Base-by-base conservation (phyloP, 2,329 filamentous ascomycete genomes). In the Epichloe elymi region DNA sequence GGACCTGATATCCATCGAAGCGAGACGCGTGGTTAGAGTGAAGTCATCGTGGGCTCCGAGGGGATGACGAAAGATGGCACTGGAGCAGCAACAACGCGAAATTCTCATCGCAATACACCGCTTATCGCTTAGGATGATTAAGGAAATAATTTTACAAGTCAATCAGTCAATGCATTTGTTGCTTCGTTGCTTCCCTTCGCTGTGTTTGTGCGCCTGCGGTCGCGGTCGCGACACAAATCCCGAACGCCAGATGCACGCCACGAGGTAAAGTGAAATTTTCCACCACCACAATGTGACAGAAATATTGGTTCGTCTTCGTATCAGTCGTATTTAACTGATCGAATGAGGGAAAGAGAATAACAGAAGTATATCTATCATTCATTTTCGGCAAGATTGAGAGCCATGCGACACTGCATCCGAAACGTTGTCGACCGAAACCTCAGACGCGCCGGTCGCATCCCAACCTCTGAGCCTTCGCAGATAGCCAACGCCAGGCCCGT, bases 1-100 rank as follows among this genome's bases (percentile, higher is more conserved):
- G 23, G 17, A 14, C 12, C 3, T 12, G 10, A n/a, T n/a, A 4
- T 35, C 12, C 19, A 15, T 26, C 17, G 14, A 42, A 11, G 17
- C 39, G 3, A 23, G 39, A 11, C 20, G n/a, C 4, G 15, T 26
- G 23, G 41, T 37, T 17, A 7, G 30, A 40, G 36, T 43, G 46
- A 52, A 45, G 51, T 36, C 51, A 52, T 52, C 51, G 46, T 39
- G 46, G 42, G 42, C 46, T n/a, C 36, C 36, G 12, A 33, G 36
- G 35, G 19, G 36, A 37, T 14, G 10, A n/a, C n/a, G 33, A 19
- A 5, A 40, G 15, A 37, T 15, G 39, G 38, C 46, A 49, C 14
- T 17, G 14, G 3, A 10, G 20, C 35, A 44, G 19, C 35, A 15
- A 20, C 10, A 15, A 19, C 40, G 33, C 19, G 11, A 15, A 20